Evolutionary conservation across 305 asterid species (phyloP).

Genomic region (Rubia peregrina): DNA sequence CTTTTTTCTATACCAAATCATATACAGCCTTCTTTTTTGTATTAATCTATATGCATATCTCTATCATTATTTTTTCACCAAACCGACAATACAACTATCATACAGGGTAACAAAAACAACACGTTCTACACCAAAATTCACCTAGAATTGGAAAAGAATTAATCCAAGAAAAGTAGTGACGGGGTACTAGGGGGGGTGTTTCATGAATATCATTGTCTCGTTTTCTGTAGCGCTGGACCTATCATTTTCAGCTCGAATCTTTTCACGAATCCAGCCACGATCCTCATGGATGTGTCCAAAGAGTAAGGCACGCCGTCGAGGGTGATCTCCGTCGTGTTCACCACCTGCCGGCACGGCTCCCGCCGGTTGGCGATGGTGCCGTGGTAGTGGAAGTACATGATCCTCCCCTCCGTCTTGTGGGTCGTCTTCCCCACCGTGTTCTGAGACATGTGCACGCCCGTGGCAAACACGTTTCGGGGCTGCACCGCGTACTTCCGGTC

Average conservation of each 20-base stretch:
- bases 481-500: conserved; percentile 81
- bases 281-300: conserved; percentile 52
- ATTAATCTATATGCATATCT: conserved; percentile 3
- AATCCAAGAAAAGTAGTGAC: neutral
- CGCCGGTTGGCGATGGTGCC: conserved; percentile 61
- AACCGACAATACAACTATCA: neutral
- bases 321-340: conserved; percentile 35
- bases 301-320: conserved; percentile 46
- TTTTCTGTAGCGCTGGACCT: conserved; percentile 50
- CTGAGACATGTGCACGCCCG: conserved; percentile 86
- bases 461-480: conserved; percentile 63
- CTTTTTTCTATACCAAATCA: conserved; percentile 5
- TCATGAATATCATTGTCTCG: conserved; percentile 37
- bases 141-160: neutral
- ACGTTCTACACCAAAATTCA: neutral
- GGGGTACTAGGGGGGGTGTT: no score
- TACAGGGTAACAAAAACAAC: neutral
- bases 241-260: conserved; percentile 62
- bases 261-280: conserved; percentile 55
- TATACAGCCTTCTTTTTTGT: neutral
- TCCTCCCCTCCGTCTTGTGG: conserved; percentile 54
- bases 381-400: conserved; percentile 73
- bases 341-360: conserved; percentile 53
- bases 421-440: conserved; percentile 54
- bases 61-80: neutral